A percentile compares a stretch with the other conserved stretches of the same genome.
These are phyloP conservation scores for Dalbergia oliveri DNA, from an alignment of 306 rosid genomes.

Conservation along the genomic window DNA sequence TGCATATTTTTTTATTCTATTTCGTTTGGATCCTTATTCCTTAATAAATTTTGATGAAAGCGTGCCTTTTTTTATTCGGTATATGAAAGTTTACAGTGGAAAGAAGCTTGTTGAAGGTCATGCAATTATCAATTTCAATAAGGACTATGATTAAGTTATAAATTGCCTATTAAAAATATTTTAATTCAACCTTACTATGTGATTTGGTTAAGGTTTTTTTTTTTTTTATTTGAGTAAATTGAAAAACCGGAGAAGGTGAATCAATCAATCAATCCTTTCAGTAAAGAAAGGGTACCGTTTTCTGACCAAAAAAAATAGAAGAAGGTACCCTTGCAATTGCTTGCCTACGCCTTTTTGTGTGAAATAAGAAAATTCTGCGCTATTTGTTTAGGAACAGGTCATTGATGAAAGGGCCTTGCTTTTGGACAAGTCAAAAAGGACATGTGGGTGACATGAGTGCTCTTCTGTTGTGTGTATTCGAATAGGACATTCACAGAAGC, in stretches of 20 bases:
- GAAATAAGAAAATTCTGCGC: constrained; percentile 43
- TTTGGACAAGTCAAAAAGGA: constrained; percentile 58
- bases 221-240: too few relatives aligned
- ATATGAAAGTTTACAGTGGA: background rate
- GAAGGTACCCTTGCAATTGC: background rate
- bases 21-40: constrained; percentile 33
- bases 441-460: constrained; percentile 51
- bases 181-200: too few relatives aligned
- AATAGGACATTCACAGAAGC: background rate
- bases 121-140: background rate
- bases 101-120: background rate
- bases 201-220: too few relatives aligned
- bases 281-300: too few relatives aligned
- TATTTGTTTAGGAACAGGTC: constrained; percentile 29
- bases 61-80: background rate
- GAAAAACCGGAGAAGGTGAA: too few relatives aligned
- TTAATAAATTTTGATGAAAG: constrained; percentile 5
- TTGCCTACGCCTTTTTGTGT: background rate
- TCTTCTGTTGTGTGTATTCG: constrained; percentile 39
- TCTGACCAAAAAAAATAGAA: background rate
- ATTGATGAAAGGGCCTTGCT: constrained; percentile 44
- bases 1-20: constrained; percentile 3
- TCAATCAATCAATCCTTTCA: too few relatives aligned
- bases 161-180: background rate
- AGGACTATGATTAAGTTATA: background rate